These are phyloP conservation scores for Chamaecyparis obtusa DNA, from an alignment of 75 land plant genomes.

Conservation along the genomic window DNA sequence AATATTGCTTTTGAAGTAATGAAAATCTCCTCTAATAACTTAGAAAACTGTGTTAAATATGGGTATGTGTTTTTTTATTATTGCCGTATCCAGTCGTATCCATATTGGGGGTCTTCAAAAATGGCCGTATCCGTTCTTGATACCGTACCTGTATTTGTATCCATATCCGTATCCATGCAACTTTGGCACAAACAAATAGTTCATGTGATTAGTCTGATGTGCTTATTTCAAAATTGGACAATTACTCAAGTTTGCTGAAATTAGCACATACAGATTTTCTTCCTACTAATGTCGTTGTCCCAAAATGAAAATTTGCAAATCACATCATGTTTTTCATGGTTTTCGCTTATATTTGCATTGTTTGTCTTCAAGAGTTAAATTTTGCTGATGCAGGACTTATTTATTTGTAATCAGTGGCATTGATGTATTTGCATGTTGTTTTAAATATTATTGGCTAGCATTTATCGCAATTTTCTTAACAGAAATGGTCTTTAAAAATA, in stretches of 20 bases:
- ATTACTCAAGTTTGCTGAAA: background rate
- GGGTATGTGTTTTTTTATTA: too few relatives aligned
- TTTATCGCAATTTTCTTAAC: background rate
- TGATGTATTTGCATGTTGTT: background rate
- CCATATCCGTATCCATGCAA: too few relatives aligned
- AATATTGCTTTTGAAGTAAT: too few relatives aligned
- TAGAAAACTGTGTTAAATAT: too few relatives aligned
- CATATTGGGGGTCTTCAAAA: too few relatives aligned
- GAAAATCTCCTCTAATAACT: too few relatives aligned
- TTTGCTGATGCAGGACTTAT: background rate
- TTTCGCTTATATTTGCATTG: background rate
- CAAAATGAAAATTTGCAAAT: background rate
- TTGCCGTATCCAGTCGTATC: too few relatives aligned
- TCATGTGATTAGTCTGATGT: background rate
- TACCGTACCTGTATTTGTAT: too few relatives aligned
- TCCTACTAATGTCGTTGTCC: background rate
- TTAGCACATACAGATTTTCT: background rate
- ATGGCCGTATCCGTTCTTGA: too few relatives aligned
- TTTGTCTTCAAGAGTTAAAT: background rate
- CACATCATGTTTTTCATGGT: background rate
- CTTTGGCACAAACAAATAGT: background rate
- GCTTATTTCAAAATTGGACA: background rate
- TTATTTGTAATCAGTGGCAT: background rate
- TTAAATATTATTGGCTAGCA: background rate
- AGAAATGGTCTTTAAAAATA: background rate